phyloP scores from a whole-genome alignment of 495 filamentous ascomycete genomes.

The Sabuloglossum arenarium region DNA sequence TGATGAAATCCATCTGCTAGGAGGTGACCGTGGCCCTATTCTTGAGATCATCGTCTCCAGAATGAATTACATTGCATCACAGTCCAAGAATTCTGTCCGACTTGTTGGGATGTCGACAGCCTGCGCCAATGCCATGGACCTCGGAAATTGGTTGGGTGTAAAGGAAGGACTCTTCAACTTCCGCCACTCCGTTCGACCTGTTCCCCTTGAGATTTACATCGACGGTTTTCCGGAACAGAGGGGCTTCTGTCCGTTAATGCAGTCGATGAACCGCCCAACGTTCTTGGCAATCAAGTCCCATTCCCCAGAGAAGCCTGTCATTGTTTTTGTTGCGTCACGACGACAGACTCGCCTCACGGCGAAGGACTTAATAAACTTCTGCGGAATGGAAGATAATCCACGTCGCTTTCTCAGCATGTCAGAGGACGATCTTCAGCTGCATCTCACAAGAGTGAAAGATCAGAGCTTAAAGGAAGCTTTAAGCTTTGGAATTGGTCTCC shows the following conservation, averaged over 20 bases:
- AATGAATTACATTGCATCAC: constrained; percentile 98
- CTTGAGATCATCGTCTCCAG: constrained; percentile 97
- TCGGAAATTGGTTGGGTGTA: constrained; percentile 93
- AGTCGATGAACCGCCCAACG: constrained; percentile 94
- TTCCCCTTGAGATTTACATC: constrained; percentile 88
- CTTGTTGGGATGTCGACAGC: constrained; percentile 97
- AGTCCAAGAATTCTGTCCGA: constrained; percentile 69
- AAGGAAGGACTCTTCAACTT: constrained; percentile 97
- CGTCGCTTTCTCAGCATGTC: constrained; percentile 81
- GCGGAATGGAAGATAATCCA: constrained; percentile 96
- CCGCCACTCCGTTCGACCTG: constrained; percentile 88
- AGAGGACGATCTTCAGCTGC: constrained; percentile 76
- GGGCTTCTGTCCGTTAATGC: constrained; percentile 95
- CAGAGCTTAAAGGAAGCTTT: constrained; percentile 77
- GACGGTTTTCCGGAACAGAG: constrained; percentile 91
- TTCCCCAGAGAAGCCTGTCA: constrained; percentile 88
- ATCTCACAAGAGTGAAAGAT: constrained; percentile 74
- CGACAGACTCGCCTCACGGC: constrained; percentile 88
- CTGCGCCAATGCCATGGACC: constrained; percentile 83
- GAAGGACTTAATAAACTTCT: constrained; percentile 88
- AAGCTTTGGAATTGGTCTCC: constrained; percentile 88
- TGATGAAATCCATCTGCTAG: constrained; percentile 93
- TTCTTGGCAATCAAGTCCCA: constrained; percentile 93
- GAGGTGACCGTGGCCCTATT: constrained; percentile 89
- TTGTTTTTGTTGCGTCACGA: constrained; percentile 93